phyloP scores from a whole-genome alignment of 345 rosid genomes.

The Ailanthus altissimus region DNA sequence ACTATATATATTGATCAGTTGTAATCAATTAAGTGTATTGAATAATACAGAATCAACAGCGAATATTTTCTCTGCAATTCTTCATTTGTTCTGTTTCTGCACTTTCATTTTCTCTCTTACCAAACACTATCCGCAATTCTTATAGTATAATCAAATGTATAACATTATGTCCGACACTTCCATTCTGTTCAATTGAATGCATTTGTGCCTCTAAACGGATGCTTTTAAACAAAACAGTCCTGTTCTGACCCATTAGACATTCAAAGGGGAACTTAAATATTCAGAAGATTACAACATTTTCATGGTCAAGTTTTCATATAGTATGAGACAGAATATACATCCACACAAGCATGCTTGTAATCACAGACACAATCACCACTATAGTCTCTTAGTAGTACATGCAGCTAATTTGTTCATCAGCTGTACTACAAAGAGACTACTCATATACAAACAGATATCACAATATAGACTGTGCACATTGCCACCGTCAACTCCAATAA shows the following conservation, averaged over 20 bases:
- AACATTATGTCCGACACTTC: too few species aligned
- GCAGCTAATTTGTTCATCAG: not conserved
- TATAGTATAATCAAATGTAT: too few species aligned
- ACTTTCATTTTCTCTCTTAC: too few species aligned
- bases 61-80: too few species aligned
- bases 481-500: slow-evolving; percentile 3
- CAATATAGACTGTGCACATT: not conserved
- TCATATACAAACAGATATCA: not conserved
- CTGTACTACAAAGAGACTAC: not conserved
- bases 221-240: too few species aligned
- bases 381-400: not conserved
- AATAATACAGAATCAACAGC: too few species aligned
- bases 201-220: not conserved
- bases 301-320: not conserved
- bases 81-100: too few species aligned
- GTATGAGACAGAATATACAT: not conserved
- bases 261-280: not conserved
- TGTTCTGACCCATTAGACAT: not conserved
- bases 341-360: not conserved
- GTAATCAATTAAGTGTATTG: too few species aligned
- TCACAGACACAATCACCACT: not conserved
- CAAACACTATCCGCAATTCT: too few species aligned
- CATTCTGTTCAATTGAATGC: not conserved
- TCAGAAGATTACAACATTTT: not conserved
- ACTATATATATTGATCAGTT: too few species aligned